phyloP scores from a whole-genome alignment of 345 rosid genomes.

The Melaleuca quinquenervia region DNA sequence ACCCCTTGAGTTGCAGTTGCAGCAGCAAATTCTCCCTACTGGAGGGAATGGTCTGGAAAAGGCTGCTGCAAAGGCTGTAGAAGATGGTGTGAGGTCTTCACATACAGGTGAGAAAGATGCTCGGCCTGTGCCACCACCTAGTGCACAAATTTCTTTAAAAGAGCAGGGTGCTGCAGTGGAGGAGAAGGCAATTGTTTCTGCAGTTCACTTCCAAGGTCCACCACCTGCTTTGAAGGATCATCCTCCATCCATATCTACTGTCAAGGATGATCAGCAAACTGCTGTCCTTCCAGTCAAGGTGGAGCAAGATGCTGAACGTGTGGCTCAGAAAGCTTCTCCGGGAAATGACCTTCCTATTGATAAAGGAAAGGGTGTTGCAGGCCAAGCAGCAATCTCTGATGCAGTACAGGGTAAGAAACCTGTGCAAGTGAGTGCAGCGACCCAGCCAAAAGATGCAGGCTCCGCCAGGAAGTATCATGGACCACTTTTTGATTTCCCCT shows the following conservation, averaged over 20 bases:
- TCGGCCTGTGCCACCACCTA: conserved; percentile 29
- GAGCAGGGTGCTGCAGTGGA: conserved; percentile 50
- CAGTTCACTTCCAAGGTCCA: conserved; percentile 28
- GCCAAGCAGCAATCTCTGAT: conserved; percentile 45
- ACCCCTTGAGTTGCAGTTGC: conserved; percentile 68
- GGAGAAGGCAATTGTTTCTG: conserved; percentile 47
- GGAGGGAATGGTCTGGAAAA: conserved; percentile 52
- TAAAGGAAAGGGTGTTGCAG: conserved; percentile 59
- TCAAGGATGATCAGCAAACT: conserved; percentile 72
- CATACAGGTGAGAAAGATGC: conserved; percentile 54
- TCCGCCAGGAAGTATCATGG: conserved; percentile 94
- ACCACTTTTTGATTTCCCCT: conserved; percentile 95
- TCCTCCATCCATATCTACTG: conserved; percentile 22
- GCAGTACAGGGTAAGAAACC: conserved; percentile 59
- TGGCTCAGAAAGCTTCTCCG: conserved; percentile 36
- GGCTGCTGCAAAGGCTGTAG: conserved; percentile 44
- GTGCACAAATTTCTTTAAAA: conserved; percentile 33
- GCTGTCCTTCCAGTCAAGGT: conserved; percentile 41
- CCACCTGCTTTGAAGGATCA: conserved; percentile 41
- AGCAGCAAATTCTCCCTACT: conserved; percentile 37
- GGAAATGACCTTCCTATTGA: conserved; percentile 55
- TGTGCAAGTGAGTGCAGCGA: conserved; percentile 34
- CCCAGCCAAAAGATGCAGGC: conserved; percentile 65
- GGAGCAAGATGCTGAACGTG: conserved; percentile 64
- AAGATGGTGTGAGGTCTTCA: conserved; percentile 41